Conservation (phyloP, 148 eudicot species). For the Fagopyrum homotropicum region DNA sequence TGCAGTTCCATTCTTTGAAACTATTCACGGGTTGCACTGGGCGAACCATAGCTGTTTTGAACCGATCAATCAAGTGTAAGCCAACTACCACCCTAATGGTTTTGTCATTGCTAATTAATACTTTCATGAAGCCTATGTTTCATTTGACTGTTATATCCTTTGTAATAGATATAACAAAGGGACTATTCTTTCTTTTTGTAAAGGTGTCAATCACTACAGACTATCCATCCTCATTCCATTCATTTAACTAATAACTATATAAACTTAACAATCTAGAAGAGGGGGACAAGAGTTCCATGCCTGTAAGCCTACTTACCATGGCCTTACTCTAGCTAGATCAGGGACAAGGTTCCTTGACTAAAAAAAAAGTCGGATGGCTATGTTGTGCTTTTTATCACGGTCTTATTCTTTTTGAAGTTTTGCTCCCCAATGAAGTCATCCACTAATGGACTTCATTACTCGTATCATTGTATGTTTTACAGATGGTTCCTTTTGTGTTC, state of each 20-base stretch:
- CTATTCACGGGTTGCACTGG: constrained; percentile 16
- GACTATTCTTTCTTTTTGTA: not conserved
- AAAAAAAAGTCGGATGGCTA: not conserved
- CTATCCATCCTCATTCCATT: no score
- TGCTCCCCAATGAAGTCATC: not conserved
- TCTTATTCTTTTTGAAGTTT: not conserved
- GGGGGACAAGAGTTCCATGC: no score
- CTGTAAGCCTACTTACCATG: no score
- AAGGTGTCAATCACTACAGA: no score
- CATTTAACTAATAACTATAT: no score
- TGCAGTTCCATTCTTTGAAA: constrained; percentile 24
- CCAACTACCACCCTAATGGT: constrained; percentile 3
- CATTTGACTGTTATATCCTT: not conserved
- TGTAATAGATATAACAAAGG: not conserved
- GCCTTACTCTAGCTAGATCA: no score
- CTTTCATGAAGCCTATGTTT: not conserved
- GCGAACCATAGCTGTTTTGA: constrained; percentile 11
- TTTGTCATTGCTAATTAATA: not conserved
- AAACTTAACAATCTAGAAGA: no score
- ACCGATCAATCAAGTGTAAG: constrained; percentile 38
- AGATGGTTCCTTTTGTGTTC: constrained; percentile 17
- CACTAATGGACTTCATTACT: not conserved
- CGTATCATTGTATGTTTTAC: constrained; percentile 17
- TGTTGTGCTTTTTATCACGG: not conserved
- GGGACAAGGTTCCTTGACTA: no score